Base-by-base conservation (phyloP, 257 asterid genomes). In the Sherardia arvensis region DNA sequence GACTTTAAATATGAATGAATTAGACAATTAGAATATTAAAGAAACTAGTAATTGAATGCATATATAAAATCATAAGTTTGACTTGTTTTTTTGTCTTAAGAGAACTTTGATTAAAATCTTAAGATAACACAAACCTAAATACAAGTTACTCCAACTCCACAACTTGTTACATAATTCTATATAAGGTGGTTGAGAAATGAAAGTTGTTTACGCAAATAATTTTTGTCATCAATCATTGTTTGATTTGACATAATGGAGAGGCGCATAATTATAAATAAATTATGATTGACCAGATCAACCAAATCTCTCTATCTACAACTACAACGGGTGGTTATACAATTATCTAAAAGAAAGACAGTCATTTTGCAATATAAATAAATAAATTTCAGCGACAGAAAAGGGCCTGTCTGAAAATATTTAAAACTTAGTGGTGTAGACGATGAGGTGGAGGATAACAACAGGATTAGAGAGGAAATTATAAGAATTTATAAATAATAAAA, bases 361-460 rank as follows among this genome's bases (percentile, higher is more conserved):
- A 5, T 4, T 11, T 9, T 25, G 7, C 3, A 25, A 9, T 23
- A 9, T 54, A 58, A 4, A 10, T 4, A 58, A 9, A 10, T 38
- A 38, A 38, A 38, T 18, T 49, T 4, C 56, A 32, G 38, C 1
- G 15, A 20, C 2, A 7, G 18, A 23, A 33, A 17, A 43, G 20
- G 55, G 7, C 1, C 14, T 25, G 15, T 1, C 7, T 9, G 18
- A 14, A 62, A 10, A 25, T 23, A 2, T 29, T 5, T 4, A 33
- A 1, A 36, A 9, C 26, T 61, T 38, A 43, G 45, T 8, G 9
- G 36, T 3, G 53, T 30, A 6, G 43, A 10, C 11, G 47, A 43
- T 70, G 74, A 70, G 38, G 66, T 64, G 66, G 74, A 36, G 38
- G 30, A 45, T 15, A 7, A 15, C n/a, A n/a, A 8, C 20, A 25